A percentile compares a stretch with the other conserved stretches of the same genome.
Conservation (phyloP, 345 rosid species). For the Linum usitatissimum region DNA sequence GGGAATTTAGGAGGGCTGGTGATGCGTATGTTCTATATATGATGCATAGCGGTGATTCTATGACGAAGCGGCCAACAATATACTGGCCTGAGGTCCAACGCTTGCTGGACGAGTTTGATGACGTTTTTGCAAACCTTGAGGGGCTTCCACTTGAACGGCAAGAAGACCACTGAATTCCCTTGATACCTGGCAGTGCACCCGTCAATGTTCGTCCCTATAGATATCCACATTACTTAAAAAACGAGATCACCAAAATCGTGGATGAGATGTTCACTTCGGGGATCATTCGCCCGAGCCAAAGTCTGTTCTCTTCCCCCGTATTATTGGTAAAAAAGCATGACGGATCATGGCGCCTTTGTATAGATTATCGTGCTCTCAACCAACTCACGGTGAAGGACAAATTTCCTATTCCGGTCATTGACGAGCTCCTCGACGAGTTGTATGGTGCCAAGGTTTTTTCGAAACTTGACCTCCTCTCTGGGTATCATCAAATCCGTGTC, state of each 20-base stretch:
- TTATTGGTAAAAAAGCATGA: neutral
- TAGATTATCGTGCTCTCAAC: neutral
- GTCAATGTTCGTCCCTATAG: neutral
- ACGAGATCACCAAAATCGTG: neutral
- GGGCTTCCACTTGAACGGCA: too few species aligned
- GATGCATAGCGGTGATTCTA: too few species aligned
- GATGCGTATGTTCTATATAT: too few species aligned
- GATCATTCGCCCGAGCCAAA: neutral
- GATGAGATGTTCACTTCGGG: neutral
- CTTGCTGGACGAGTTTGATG: too few species aligned
- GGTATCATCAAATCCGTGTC: neutral
- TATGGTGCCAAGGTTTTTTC: neutral
- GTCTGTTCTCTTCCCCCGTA: constrained; percentile 1
- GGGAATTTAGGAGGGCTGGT: too few species aligned
- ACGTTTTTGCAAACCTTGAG: too few species aligned
- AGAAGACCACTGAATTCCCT: too few species aligned
- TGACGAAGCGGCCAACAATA: too few species aligned
- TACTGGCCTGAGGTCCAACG: too few species aligned
- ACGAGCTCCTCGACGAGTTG: neutral
- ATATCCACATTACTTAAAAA: neutral
- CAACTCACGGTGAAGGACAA: neutral
- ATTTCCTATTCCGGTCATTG: neutral
- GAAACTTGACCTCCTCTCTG: neutral
- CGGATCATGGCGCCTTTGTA: neutral
- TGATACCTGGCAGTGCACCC: too few species aligned